Conservation (phyloP, 2,329 filamentous ascomycete genomes). For the Xenosphaeropsis pyriputrescens region DNA sequence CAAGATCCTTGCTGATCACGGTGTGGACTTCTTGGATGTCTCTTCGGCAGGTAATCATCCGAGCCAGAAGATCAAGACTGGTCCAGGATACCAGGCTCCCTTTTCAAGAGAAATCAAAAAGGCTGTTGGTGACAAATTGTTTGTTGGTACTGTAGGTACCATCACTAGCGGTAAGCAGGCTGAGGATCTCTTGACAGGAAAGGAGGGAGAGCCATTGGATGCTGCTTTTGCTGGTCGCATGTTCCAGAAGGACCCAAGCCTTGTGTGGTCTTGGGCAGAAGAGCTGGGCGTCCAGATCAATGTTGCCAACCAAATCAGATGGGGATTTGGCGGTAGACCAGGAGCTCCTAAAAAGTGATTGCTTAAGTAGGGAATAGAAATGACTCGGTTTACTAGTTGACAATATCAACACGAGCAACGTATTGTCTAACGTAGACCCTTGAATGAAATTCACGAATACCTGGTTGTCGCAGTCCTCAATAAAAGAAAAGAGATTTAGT, state of each 20-base stretch:
- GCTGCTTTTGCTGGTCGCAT: constrained; percentile 31
- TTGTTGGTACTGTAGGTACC: constrained; percentile 31
- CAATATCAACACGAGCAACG: no score
- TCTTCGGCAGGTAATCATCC: constrained; percentile 51
- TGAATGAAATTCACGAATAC: no score
- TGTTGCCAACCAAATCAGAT: constrained; percentile 36
- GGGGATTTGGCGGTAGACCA: constrained; percentile 33
- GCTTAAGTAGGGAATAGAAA: no score
- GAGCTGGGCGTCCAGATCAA: constrained; percentile 31
- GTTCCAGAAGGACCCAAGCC: constrained; percentile 43
- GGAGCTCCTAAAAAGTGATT: constrained; percentile 2
- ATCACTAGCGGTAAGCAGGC: constrained; percentile 30
- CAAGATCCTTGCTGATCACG: constrained; percentile 42
- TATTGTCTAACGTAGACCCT: no score
- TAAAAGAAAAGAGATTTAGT: no score
- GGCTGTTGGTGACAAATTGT: constrained; percentile 44
- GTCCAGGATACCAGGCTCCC: constrained; percentile 55
- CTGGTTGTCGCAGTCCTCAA: no score
- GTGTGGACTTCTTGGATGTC: constrained; percentile 65
- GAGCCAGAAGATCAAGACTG: constrained; percentile 37
- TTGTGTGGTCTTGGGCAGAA: constrained; percentile 40
- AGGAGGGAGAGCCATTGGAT: constrained; percentile 27
- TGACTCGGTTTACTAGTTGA: no score
- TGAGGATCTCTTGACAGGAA: constrained; percentile 26
- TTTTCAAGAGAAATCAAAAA: constrained; percentile 60